These are phyloP conservation scores for Annona squamosa DNA, from an alignment of 164 flowering plant species.

Conservation along the genomic window DNA sequence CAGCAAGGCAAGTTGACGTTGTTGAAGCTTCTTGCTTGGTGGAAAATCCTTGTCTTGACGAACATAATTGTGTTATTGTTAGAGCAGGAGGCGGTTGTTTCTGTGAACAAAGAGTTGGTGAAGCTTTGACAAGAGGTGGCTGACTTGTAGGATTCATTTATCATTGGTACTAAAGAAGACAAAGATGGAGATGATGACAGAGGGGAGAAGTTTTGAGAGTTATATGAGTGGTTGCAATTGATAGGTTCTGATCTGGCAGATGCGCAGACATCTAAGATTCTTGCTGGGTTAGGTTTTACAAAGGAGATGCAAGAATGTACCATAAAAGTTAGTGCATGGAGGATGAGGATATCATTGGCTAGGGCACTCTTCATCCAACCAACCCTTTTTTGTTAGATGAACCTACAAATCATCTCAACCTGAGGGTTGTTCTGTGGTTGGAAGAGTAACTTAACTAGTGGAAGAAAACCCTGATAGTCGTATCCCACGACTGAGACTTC, in stretches of 20 bases:
- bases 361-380: conserved; percentile 85
- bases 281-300: conserved; percentile 77
- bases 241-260: conserved; percentile 84
- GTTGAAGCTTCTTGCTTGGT: conserved; percentile 83
- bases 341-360: conserved; percentile 84
- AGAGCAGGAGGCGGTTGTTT: conserved; percentile 77
- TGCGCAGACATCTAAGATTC: conserved; percentile 77
- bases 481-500: conserved; percentile 79
- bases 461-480: conserved; percentile 82
- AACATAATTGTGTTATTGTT: conserved; percentile 82
- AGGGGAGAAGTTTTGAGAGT: conserved; percentile 61
- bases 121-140: conserved; percentile 56
- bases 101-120: conserved; percentile 72
- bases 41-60: conserved; percentile 78
- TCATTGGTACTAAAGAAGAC: conserved; percentile 24
- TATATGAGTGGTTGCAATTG: conserved; percentile 59
- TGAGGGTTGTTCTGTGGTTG: conserved; percentile 79
- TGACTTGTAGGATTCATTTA: conserved; percentile 39
- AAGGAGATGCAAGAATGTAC: conserved; percentile 62
- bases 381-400: conserved; percentile 75
- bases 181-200: conserved; percentile 28
- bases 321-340: conserved; percentile 71
- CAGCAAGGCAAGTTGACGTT: conserved; percentile 81
- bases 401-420: conserved; percentile 85
- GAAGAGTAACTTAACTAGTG: conserved; percentile 75